Conservation (phyloP, 192 early-diverging fungal species). For the Helicostylum pulchrum region DNA sequence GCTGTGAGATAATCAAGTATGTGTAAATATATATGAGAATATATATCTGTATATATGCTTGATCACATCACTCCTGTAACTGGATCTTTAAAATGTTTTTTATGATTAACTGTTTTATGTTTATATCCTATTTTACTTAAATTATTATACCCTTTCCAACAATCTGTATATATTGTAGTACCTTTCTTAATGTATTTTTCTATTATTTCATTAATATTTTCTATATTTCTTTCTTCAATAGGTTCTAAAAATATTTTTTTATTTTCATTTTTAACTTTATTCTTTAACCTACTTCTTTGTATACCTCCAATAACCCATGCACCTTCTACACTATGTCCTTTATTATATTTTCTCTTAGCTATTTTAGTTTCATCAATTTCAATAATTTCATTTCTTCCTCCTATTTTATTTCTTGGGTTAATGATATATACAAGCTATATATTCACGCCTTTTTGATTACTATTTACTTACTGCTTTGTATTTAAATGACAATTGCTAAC, state of each 20-base stretch:
- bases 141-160: slow-evolving; percentile 12
- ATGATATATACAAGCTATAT: too few species aligned
- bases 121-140: too few species aligned
- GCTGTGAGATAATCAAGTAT: too few species aligned
- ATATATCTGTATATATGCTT: too few species aligned
- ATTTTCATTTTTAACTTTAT: slow-evolving; percentile 16
- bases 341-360: slow-evolving; percentile 17
- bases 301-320: slow-evolving; percentile 11
- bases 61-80: too few species aligned
- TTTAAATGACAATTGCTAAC: too few species aligned
- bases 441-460: too few species aligned
- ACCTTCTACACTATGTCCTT: slow-evolving; percentile 12
- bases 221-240: slow-evolving; percentile 11
- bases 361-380: slow-evolving; percentile 15
- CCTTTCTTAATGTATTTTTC: slow-evolving; percentile 5
- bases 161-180: slow-evolving; percentile 5
- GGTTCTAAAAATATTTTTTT: slow-evolving; percentile 11
- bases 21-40: too few species aligned
- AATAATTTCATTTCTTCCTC: slow-evolving; percentile 11
- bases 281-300: slow-evolving; percentile 12
- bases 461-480: too few species aligned
- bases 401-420: slow-evolving; percentile 10
- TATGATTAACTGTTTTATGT: too few species aligned
- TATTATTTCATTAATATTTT: slow-evolving; percentile 6
- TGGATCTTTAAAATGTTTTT: too few species aligned